A percentile compares a stretch with the other conserved stretches of the same genome.
Evolutionary conservation across 192 early-diverging fungal species (phyloP).

Genomic region (Thoreauomyces humboldtii): DNA sequence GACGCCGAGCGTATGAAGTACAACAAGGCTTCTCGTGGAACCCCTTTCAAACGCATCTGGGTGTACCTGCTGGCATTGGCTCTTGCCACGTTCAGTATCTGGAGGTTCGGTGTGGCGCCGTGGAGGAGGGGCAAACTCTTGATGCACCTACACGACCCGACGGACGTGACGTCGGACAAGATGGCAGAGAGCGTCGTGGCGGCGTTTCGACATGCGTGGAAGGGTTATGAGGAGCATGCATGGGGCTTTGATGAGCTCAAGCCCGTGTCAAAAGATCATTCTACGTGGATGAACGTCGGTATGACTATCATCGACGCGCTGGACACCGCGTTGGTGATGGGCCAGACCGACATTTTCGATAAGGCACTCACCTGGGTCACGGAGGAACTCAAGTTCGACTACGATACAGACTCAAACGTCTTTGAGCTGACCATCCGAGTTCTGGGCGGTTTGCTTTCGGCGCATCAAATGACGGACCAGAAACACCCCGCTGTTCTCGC

Average conservation of each 20-base stretch:
- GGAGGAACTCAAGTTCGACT: slow-evolving; percentile 60
- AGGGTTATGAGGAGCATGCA: slow-evolving; percentile 65
- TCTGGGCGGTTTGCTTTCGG: slow-evolving; percentile 78
- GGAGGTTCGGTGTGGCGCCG: too few species aligned
- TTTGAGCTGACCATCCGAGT: slow-evolving; percentile 89
- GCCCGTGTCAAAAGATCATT: slow-evolving; percentile 65
- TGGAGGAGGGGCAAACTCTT: too few species aligned
- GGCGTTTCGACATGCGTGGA: slow-evolving; percentile 79
- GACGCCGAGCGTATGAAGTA: slow-evolving; percentile 2
- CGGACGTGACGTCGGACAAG: too few species aligned
- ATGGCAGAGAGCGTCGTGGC: slow-evolving; percentile 47
- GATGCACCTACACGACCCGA: too few species aligned
- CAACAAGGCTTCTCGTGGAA: slow-evolving; percentile 1
- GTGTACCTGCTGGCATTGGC: too few species aligned
- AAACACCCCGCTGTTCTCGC: slow-evolving; percentile 50
- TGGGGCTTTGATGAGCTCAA: slow-evolving; percentile 86
- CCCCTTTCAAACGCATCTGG: too few species aligned
- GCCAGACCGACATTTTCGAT: slow-evolving; percentile 65
- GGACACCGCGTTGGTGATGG: slow-evolving; percentile 82
- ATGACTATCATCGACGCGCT: slow-evolving; percentile 82
- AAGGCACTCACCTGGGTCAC: slow-evolving; percentile 66
- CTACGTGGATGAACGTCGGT: slow-evolving; percentile 74
- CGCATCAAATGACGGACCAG: slow-evolving; percentile 77
- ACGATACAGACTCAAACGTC: slow-evolving; percentile 51
- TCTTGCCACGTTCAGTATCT: too few species aligned